phyloP scores from a whole-genome alignment of 495 filamentous ascomycete genomes.

The Glonium stellatum region DNA sequence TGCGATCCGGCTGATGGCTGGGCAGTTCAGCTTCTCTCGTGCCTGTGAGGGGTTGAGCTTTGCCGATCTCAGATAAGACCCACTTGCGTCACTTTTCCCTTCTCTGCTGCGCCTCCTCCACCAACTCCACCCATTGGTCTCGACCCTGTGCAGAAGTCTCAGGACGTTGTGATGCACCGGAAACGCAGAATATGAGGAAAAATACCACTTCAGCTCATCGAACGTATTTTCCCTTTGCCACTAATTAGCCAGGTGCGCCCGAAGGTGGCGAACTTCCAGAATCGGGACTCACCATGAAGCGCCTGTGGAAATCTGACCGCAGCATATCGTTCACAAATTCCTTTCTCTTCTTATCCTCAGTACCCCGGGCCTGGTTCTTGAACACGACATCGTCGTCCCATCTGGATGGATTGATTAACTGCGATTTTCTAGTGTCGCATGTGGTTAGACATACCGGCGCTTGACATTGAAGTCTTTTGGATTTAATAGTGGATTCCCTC shows the following conservation, averaged over 20 bases:
- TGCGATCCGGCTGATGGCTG: background rate
- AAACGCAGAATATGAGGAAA: background rate
- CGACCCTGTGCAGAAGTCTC: too few species aligned
- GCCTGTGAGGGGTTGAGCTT: background rate
- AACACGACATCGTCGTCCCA: slow-evolving; percentile 99
- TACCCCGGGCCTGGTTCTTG: slow-evolving; percentile 95
- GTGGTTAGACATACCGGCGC: slow-evolving; percentile 41
- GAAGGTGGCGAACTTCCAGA: background rate
- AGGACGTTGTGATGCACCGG: background rate
- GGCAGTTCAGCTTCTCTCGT: background rate
- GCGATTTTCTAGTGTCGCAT: background rate
- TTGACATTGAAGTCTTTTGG: slow-evolving; percentile 66
- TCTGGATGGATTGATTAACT: slow-evolving; percentile 37
- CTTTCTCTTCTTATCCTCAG: slow-evolving; percentile 83
- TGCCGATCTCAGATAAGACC: background rate
- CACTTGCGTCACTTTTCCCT: background rate
- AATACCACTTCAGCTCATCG: slow-evolving; percentile 40
- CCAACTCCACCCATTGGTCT: background rate
- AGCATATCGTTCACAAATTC: slow-evolving; percentile 97
- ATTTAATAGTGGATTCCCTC: slow-evolving; percentile 89
- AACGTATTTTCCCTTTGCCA: slow-evolving; percentile 58
- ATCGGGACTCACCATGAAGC: slow-evolving; percentile 84
- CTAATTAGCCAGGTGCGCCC: slow-evolving; percentile 32
- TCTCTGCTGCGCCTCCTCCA: background rate
- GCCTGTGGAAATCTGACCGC: slow-evolving; percentile 92